Base-by-base conservation (phyloP, 179 eudicot genomes). In the Beta lomatogona region DNA sequence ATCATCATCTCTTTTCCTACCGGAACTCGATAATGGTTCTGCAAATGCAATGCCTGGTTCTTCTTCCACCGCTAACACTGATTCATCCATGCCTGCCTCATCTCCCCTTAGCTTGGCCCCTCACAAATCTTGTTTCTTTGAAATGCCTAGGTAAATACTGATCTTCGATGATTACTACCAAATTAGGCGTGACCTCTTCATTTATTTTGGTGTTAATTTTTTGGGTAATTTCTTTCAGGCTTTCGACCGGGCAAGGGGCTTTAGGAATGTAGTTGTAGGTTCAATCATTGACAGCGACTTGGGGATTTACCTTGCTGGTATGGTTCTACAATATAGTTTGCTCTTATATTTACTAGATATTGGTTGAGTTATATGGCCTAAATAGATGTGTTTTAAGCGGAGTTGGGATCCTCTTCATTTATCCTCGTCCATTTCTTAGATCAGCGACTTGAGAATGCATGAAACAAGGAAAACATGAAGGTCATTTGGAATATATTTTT, bases 231-330 rank as follows among this genome's bases (percentile, higher is more conserved):
- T 41, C 76, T 64, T 73, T 22, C 86, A 88, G 89, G 88, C 87
- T 89, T 81, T 80, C 89, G 5, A 81, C 90, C 45, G 89, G 90
- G 79, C 92, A 87, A 83, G 92, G 91, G 80, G 98, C 92, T 82
- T 46, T 88, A 83, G 92, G 89, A 83, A 88, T 89, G 89, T 92
- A 90, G 91, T 83, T 77, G 41, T 61, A 65, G 36, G 68, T 68
- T 75, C 78, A 77, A 81, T 78, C 76, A 71, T 61, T 82, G 82
- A 75, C 86, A 84, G 88, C 90, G 36, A 80, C 81, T 85, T 71
- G 88, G 90, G 88, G 86, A 82, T 85, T 84, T 71, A 64, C 73
- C 85, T 82, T 84, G 73, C 61, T 55, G 89, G 95, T 91, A 80
- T 90, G 87, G 16, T 9, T 66, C 41, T 67, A 36, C 41, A 36